Evolutionary conservation across 495 filamentous ascomycete species (phyloP).

Genomic region (Neurospora cerealis): DNA sequence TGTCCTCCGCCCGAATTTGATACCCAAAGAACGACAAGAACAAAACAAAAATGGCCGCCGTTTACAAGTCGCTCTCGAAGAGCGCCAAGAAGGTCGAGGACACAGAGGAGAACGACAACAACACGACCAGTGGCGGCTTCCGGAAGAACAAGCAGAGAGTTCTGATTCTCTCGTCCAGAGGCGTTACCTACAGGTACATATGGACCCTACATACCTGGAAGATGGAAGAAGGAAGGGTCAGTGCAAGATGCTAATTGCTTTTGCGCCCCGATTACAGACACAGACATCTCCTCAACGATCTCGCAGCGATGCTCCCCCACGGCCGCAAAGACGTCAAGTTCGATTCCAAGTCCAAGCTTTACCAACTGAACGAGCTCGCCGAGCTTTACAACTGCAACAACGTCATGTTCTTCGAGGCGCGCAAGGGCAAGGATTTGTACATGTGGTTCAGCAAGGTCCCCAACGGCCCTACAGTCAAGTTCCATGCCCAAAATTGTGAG

Average conservation of each 20-base stretch:
- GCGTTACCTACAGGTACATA: constrained; percentile 74
- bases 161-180: constrained; percentile 79
- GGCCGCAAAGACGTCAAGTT: constrained; percentile 90
- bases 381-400: constrained; percentile 99
- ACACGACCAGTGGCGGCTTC: constrained; percentile 26
- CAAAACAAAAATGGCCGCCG: constrained; percentile 64
- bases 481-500: constrained; percentile 60
- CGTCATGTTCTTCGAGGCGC: constrained; percentile 90
- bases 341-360: constrained; percentile 89
- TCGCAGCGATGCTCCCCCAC: constrained; percentile 83
- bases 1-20: not conserved
- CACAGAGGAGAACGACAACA: constrained; percentile 23
- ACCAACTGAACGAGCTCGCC: constrained; percentile 89
- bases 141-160: constrained; percentile 66
- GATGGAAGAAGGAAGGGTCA: not conserved
- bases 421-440: constrained; percentile 91
- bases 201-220: not conserved
- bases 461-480: constrained; percentile 89
- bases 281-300: constrained; percentile 84
- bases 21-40: not conserved
- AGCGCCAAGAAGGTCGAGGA: constrained; percentile 31
- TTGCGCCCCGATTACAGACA: constrained; percentile 44
- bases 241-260: not conserved
- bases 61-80: constrained; percentile 88
- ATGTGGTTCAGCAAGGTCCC: constrained; percentile 89